A percentile compares a stretch with the other conserved stretches of the same genome.
phyloP scores from a whole-genome alignment of 371 early-diverging fungal genomes.

The Actinomortierella ambigua region DNA sequence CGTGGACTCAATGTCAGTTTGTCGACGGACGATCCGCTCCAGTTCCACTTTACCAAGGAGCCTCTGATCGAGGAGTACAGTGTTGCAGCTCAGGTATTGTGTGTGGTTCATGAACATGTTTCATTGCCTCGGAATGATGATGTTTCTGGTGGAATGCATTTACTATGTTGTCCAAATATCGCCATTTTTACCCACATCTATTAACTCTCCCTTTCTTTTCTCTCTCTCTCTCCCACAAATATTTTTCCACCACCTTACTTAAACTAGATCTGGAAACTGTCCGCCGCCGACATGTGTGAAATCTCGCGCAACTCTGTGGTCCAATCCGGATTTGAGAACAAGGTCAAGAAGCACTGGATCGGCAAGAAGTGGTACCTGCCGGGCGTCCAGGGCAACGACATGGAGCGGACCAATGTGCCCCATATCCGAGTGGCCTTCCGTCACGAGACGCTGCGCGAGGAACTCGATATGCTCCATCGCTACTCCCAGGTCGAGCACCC shows the following conservation, averaged over 20 bases:
- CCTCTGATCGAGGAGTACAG: conserved; percentile 99
- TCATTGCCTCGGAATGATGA: background rate
- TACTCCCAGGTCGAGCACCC: conserved; percentile 44
- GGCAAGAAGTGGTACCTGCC: conserved; percentile 80
- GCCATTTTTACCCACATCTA: too few species aligned
- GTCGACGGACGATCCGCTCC: conserved; percentile 98
- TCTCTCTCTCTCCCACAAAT: background rate
- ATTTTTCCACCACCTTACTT: too few species aligned
- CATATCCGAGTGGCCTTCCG: conserved; percentile 90
- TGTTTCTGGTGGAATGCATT: background rate
- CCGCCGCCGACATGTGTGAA: conserved; percentile 97
- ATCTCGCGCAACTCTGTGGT: conserved; percentile 94
- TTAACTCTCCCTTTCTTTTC: background rate
- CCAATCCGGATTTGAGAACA: conserved; percentile 93
- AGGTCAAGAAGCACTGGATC: conserved; percentile 94
- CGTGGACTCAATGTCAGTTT: conserved; percentile 96
- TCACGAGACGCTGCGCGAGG: conserved; percentile 86
- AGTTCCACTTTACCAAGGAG: conserved; percentile 98
- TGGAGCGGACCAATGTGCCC: conserved; percentile 97
- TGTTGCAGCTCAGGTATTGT: conserved; percentile 88
- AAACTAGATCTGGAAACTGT: conserved; percentile 93
- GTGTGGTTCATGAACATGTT: background rate
- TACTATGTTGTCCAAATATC: background rate
- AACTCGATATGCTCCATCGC: conserved; percentile 61
- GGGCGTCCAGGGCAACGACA: conserved; percentile 88